phyloP scores from a whole-genome alignment of 2,329 filamentous ascomycete genomes.

The Arthrobotrys musiformis region DNA sequence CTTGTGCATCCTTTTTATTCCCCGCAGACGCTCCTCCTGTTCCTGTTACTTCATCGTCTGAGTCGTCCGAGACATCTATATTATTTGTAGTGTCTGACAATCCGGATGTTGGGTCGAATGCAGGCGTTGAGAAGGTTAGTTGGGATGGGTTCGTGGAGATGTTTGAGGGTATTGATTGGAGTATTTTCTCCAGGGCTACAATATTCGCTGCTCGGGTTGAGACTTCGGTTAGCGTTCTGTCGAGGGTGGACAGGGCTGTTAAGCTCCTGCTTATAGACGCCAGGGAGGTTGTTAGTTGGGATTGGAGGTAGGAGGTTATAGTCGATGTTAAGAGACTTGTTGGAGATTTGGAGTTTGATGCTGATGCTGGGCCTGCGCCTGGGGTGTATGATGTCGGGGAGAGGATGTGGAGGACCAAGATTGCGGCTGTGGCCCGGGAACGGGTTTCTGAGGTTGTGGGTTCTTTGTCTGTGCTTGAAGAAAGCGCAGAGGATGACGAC shows the following conservation, averaged over 20 bases:
- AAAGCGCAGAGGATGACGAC: background rate
- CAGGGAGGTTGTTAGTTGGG: slow-evolving; percentile 80
- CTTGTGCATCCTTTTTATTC: slow-evolving; percentile 56
- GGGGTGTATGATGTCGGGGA: slow-evolving; percentile 47
- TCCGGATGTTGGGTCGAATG: slow-evolving; percentile 36
- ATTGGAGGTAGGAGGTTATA: slow-evolving; percentile 83
- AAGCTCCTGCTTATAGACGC: slow-evolving; percentile 79
- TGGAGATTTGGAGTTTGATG: slow-evolving; percentile 70
- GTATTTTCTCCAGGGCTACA: slow-evolving; percentile 68
- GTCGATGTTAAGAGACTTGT: slow-evolving; percentile 75
- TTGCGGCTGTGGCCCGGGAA: slow-evolving; percentile 38
- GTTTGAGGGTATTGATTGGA: slow-evolving; percentile 45
- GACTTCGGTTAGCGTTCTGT: slow-evolving; percentile 83
- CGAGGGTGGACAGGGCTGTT: slow-evolving; percentile 80
- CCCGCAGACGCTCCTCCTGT: background rate
- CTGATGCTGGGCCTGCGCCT: slow-evolving; percentile 58
- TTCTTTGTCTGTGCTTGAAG: slow-evolving; percentile 13
- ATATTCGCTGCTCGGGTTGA: slow-evolving; percentile 88
- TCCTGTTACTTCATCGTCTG: slow-evolving; percentile 18
- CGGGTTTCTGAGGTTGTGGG: slow-evolving; percentile 50
- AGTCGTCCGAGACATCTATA: slow-evolving; percentile 13
- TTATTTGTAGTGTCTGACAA: slow-evolving; percentile 5
- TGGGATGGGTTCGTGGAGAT: slow-evolving; percentile 47
- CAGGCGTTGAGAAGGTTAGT: slow-evolving; percentile 33
- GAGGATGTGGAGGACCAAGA: slow-evolving; percentile 51